Evolutionary conservation across 2,329 filamentous ascomycete species (phyloP), one percentile per base, ranked within the genome.

Genomic region (Trichoderma oligosporum): DNA sequence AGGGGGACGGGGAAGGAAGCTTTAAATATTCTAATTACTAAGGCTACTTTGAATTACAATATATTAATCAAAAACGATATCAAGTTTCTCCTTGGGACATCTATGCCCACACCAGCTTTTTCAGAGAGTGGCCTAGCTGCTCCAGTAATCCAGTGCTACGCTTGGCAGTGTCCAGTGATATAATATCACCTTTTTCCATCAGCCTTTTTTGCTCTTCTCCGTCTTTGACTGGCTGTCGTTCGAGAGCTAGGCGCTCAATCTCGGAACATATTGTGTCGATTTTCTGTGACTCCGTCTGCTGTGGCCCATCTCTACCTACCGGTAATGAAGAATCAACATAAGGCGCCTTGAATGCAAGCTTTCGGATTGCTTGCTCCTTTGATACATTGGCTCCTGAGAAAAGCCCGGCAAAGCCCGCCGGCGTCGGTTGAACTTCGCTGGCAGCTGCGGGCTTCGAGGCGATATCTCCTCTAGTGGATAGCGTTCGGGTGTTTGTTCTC

Each of bases 71-170:
- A 33, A 53, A 27, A 14, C 11, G 9, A n/a, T 16, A n/a, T 12
- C 22, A 20, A 7, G 16, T n/a, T 9, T n/a, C 14, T 35, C 18
- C 27, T n/a, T 27, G 16, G 31, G 31, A 54, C 54, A 27, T 33
- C 27, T 66, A 81, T 46, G 82, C 82, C 94, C 94, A 97, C 11
- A 99, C 91, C 69, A 97, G 74, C 77, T 90, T 96, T 82, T 96
- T 97, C 66, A 97, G 80, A 59, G 87, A 88, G 76, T 97, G 91
- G 1, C 91, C 90, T 67, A 95, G 74, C 70, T 93, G 87, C 73
- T 97, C 93, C 52, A 97, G 71, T 65, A 95, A 79, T 0, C 91
- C 89, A 0, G 93, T 97, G 60, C 87, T 91, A 76, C 83, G 88
- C 79, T 84, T 93, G 57, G 94, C 94, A 67, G 97, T 91, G 2